Evolutionary conservation across 1,284 basidiomycete genomes (phyloP).

Genomic region (Inonotus hispidus): DNA sequence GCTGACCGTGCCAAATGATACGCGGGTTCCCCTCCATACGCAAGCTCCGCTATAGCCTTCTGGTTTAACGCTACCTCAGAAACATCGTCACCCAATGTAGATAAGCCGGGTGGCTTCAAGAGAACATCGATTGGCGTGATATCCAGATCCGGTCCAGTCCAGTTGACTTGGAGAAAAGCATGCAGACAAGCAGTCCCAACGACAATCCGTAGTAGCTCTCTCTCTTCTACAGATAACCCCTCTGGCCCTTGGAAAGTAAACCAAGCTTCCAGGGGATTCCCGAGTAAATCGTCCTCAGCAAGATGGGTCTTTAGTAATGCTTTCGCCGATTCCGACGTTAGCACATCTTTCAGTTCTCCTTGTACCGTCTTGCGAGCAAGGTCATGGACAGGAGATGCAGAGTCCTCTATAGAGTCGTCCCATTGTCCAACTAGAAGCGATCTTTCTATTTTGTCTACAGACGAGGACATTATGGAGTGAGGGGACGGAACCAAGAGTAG

Average conservation of each 20-base stretch:
- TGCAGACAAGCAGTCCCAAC: constrained; percentile 80
- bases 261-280: constrained; percentile 10
- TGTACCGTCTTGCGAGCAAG: constrained; percentile 11
- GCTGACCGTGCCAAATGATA: constrained; percentile 84
- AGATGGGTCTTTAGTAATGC: constrained; percentile 9
- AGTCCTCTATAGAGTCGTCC: background rate
- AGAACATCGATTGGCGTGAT: constrained; percentile 52
- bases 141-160: constrained; percentile 90
- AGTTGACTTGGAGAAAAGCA: constrained; percentile 91
- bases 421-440: constrained; percentile 14
- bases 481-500: background rate
- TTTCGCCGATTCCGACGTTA: constrained; percentile 9
- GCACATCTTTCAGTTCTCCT: constrained; percentile 15
- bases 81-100: constrained; percentile 24
- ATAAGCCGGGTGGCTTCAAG: constrained; percentile 29
- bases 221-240: constrained; percentile 22
- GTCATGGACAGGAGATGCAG: background rate
- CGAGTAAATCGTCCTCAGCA: background rate
- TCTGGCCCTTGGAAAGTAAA: constrained; percentile 1
- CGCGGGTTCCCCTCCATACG: constrained; percentile 88
- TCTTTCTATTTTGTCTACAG: constrained; percentile 10
- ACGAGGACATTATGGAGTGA: constrained; percentile 7
- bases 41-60: constrained; percentile 71
- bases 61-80: constrained; percentile 52
- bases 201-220: constrained; percentile 55